phyloP scores from a whole-genome alignment of 495 filamentous ascomycete species.

The Aspergillus homomorphus region DNA sequence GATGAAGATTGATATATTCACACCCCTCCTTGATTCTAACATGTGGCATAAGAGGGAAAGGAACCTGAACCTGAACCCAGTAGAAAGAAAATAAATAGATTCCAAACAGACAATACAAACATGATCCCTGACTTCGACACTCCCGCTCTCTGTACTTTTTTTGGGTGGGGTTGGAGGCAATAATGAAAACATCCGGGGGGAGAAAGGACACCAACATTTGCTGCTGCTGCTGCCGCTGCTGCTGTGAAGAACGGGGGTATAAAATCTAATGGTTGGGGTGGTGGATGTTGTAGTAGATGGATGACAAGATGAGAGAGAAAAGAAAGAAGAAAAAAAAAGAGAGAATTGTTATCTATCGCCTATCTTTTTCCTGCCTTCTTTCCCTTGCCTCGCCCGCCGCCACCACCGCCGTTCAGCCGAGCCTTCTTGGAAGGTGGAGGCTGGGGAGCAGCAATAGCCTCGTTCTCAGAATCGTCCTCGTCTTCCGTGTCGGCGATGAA shows the following conservation, averaged over 20 bases:
- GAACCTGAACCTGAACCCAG: background rate
- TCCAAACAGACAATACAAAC: background rate
- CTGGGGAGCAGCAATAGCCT: slow-evolving; percentile 20
- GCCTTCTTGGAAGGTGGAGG: slow-evolving; percentile 41
- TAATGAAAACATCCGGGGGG: slow-evolving; percentile 3
- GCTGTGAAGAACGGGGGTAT: slow-evolving; percentile 20
- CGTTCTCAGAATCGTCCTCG: slow-evolving; percentile 38
- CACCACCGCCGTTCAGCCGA: slow-evolving; percentile 24
- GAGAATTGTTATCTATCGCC: slow-evolving; percentile 15
- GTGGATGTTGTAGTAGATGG: background rate
- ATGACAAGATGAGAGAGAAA: slow-evolving; percentile 2
- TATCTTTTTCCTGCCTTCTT: slow-evolving; percentile 38
- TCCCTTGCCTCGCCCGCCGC: slow-evolving; percentile 24
- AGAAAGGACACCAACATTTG: background rate
- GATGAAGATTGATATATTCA: background rate
- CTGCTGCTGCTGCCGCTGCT: background rate
- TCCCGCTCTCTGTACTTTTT: slow-evolving; percentile 3
- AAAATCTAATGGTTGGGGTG: slow-evolving; percentile 7
- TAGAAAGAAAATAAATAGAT: background rate
- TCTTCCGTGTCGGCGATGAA: slow-evolving; percentile 49
- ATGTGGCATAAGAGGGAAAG: background rate
- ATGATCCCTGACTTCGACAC: background rate
- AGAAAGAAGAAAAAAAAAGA: slow-evolving; percentile 2
- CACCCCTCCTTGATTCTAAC: background rate
- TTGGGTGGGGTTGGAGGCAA: background rate